Evolutionary conservation across 495 filamentous ascomycete species (phyloP).

Genomic region (Symbiotaphrina buchneri): DNA sequence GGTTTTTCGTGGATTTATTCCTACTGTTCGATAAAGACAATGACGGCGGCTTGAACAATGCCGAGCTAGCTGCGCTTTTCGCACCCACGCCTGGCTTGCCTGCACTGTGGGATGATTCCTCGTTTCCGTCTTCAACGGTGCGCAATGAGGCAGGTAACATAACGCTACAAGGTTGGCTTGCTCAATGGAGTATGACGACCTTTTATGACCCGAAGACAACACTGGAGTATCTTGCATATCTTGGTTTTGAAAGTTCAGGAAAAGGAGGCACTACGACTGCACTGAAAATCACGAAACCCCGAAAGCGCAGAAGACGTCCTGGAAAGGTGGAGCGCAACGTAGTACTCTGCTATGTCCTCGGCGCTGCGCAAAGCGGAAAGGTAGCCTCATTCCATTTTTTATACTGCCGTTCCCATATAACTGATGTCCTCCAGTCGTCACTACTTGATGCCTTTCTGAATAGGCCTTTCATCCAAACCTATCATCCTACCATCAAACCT

Average conservation of each 20-base stretch:
- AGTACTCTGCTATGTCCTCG: constrained; percentile 87
- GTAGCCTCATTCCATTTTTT: not conserved
- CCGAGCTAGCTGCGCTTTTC: constrained; percentile 68
- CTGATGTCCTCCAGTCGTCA: constrained; percentile 13
- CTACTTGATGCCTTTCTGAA: constrained; percentile 81
- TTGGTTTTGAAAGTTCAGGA: constrained; percentile 54
- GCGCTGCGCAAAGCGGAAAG: constrained; percentile 20
- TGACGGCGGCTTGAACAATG: constrained; percentile 75
- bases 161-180: constrained; percentile 92
- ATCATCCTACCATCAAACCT: constrained; percentile 86
- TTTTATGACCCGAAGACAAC: constrained; percentile 90
- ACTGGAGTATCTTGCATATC: constrained; percentile 81
- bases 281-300: constrained; percentile 74
- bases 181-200: constrained; percentile 99
- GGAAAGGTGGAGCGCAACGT: constrained; percentile 84
- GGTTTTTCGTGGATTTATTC: constrained; percentile 95
- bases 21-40: constrained; percentile 91
- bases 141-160: constrained; percentile 89
- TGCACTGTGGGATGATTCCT: constrained; percentile 59
- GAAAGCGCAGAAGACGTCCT: constrained; percentile 58
- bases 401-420: not conserved
- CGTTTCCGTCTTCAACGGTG: constrained; percentile 82
- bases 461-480: constrained; percentile 63
- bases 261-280: constrained; percentile 53
- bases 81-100: constrained; percentile 84